Conservation (phyloP, 2,329 filamentous ascomycete species). For the Trichoderma sp. region DNA sequence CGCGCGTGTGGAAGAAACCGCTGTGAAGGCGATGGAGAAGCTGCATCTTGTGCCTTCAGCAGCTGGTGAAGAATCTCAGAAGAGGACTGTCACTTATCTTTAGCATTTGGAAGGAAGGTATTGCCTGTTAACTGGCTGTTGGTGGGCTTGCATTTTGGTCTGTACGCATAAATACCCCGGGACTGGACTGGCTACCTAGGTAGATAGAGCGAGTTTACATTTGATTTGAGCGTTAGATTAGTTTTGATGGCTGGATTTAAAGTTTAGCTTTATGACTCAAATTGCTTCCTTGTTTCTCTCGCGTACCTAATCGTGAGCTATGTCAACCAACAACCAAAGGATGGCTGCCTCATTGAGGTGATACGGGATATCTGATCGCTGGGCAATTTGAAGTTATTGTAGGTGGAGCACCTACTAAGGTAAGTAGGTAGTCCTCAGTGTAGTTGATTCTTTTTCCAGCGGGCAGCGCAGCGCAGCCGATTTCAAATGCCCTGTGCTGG, state of each 20-base stretch:
- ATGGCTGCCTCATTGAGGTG: too few species aligned
- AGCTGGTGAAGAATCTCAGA: slow-evolving; percentile 4
- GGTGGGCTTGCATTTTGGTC: background rate
- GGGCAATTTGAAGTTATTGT: background rate
- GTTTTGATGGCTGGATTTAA: background rate
- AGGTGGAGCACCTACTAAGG: background rate
- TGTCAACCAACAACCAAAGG: too few species aligned
- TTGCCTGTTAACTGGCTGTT: background rate
- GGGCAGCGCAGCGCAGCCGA: background rate
- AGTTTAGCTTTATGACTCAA: background rate
- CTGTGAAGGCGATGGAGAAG: slow-evolving; percentile 44
- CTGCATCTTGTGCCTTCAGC: slow-evolving; percentile 38
- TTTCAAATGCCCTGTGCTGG: slow-evolving; percentile 4
- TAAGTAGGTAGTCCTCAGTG: background rate
- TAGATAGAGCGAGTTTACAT: slow-evolving; percentile 12
- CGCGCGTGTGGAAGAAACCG: slow-evolving; percentile 34
- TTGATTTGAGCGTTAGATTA: background rate
- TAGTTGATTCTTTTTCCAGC: background rate
- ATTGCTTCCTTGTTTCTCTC: background rate
- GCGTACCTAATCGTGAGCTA: background rate
- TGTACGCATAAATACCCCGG: slow-evolving; percentile 12
- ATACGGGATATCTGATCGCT: background rate
- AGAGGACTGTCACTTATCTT: background rate
- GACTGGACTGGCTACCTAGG: background rate
- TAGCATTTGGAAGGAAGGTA: background rate